These are phyloP conservation scores for Pelargonium exstipulatum DNA, from an alignment of 441 rosid genomes.

Conservation along the genomic window DNA sequence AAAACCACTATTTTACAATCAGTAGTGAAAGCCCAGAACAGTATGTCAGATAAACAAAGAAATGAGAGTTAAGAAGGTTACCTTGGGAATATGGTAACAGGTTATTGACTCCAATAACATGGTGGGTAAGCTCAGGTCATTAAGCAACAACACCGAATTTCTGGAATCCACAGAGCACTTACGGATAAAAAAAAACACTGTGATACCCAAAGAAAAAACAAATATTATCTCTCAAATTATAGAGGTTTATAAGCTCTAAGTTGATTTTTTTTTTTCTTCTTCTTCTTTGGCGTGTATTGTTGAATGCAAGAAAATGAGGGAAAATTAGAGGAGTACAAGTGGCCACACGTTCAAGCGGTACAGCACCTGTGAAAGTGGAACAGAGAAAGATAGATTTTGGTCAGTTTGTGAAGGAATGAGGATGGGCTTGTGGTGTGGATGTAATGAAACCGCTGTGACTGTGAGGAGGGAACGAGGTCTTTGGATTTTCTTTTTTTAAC, in stretches of 20 bases:
- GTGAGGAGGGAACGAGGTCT: conserved; percentile 1
- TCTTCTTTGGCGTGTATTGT: neutral
- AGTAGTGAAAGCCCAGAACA: neutral
- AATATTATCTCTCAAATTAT: neutral
- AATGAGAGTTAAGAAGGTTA: conserved; percentile 17
- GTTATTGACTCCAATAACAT: conserved; percentile 50
- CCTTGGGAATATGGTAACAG: conserved; percentile 48
- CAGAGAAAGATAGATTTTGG: neutral
- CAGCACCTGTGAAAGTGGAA: neutral
- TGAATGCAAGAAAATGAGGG: neutral
- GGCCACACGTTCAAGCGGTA: conserved; percentile 4
- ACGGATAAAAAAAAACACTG: conserved; percentile 2
- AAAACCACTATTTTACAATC: neutral
- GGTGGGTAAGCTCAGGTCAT: conserved; percentile 11
- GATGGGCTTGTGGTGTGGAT: conserved; percentile 8
- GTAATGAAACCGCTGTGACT: conserved; percentile 1
- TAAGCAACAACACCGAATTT: conserved; percentile 2
- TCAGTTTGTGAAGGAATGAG: neutral
- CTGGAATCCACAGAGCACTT: conserved; percentile 9
- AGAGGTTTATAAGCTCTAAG: neutral
- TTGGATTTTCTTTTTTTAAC: neutral
- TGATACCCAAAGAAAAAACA: neutral
- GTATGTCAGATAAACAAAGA: neutral
- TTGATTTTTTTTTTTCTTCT: neutral
- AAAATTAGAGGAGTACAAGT: neutral